Conservation (phyloP, 768 basidiomycete species). For the Boletus rufocinnamomeus region DNA sequence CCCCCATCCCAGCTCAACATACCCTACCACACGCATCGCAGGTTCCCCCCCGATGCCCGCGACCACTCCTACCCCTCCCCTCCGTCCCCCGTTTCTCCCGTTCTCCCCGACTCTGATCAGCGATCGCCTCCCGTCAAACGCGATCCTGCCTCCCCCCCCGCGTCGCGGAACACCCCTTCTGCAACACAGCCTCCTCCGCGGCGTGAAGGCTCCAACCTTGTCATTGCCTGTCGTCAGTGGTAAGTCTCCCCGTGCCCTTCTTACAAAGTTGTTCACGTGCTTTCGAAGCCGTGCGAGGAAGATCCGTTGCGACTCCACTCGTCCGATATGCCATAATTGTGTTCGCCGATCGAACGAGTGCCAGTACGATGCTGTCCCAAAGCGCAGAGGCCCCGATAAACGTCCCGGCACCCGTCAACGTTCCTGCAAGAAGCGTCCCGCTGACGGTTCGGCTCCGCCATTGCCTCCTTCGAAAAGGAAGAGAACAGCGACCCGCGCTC, state of each 20-base stretch:
- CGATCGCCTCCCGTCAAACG: conserved; percentile 43
- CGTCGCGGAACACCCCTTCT: conserved; percentile 24
- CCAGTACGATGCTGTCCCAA: conserved; percentile 78
- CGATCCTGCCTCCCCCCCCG: conserved; percentile 45
- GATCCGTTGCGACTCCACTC: conserved; percentile 83
- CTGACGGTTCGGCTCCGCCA: conserved; percentile 52
- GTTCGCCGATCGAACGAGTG: conserved; percentile 74
- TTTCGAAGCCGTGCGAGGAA: conserved; percentile 75
- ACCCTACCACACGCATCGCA: conserved; percentile 31
- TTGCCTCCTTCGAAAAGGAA: conserved; percentile 57
- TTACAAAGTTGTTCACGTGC: conserved; percentile 33
- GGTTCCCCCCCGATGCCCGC: conserved; percentile 39
- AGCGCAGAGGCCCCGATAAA: conserved; percentile 85
- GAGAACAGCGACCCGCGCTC: conserved; percentile 37
- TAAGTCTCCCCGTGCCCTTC: conserved; percentile 43
- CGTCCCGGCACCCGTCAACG: conserved; percentile 81
- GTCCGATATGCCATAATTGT: conserved; percentile 83
- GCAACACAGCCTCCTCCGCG: conserved; percentile 37
- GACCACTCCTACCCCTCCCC: conserved; percentile 42
- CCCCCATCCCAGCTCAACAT: conserved; percentile 29
- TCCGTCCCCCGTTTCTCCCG: conserved; percentile 19
- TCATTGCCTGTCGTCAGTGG: conserved; percentile 87
- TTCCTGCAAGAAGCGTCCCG: conserved; percentile 79
- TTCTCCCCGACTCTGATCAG: conserved; percentile 27
- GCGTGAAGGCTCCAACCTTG: conserved; percentile 64